Percentiles rank a stretch among this genome's conserved stretches.
Evolutionary conservation across 331 rosid genomes (phyloP).

Genomic region (Arachis monticola): DNA sequence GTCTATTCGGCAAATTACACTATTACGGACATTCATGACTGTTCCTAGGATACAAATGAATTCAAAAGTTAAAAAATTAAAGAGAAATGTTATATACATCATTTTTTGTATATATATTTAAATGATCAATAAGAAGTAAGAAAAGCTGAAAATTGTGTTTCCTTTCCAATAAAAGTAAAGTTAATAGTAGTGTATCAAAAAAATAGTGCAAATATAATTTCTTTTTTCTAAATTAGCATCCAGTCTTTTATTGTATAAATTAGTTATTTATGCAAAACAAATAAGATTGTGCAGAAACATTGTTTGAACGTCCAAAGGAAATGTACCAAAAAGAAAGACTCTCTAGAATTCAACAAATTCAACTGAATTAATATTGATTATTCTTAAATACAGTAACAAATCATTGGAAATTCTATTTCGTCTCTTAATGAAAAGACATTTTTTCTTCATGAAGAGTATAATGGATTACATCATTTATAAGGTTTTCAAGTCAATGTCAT

Average conservation of each 20-base stretch:
- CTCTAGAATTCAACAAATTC: neutral
- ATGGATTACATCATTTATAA: neutral
- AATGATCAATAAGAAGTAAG: too few species aligned
- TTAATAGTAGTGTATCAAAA: too few species aligned
- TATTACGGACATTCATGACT: too few species aligned
- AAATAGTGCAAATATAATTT: too few species aligned
- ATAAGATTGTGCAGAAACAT: neutral
- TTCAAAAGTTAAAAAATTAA: too few species aligned
- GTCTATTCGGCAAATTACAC: too few species aligned
- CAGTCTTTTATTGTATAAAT: neutral
- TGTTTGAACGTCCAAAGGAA: neutral
- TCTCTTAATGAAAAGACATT: neutral
- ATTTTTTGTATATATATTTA: too few species aligned
- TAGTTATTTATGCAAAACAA: neutral
- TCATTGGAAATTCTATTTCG: neutral
- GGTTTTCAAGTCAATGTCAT: slow-evolving; percentile 32
- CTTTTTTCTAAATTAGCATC: too few species aligned
- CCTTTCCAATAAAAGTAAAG: too few species aligned
- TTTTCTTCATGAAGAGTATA: neutral
- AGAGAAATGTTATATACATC: too few species aligned
- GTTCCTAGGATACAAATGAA: too few species aligned
- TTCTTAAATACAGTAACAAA: neutral
- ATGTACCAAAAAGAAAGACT: neutral
- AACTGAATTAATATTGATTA: neutral
- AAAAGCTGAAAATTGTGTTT: too few species aligned